Evolutionary conservation across 495 filamentous ascomycete genomes (phyloP), one percentile per base, ranked within the genome.

Genomic region (Thermothielavioides terrestris): DNA sequence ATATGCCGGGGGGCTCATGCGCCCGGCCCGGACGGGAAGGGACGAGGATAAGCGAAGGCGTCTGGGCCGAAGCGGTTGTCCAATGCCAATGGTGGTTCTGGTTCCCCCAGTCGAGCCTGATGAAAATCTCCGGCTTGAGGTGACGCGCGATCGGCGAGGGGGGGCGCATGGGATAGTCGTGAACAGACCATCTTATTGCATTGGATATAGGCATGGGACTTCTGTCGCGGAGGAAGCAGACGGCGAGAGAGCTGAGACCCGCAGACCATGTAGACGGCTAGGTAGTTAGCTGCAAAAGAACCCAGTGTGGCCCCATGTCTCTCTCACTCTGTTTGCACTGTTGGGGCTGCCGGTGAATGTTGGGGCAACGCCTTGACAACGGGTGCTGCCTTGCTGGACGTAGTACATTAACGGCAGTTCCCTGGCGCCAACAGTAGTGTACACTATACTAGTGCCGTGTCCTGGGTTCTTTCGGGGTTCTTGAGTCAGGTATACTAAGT

Each of bases 11-110:
- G 35, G 46, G 37, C 17, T 37, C 52, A 49, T 49, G 52, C 52
- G 26, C 23, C 30, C 18, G 39, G 25, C 18, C 46, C 32, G 52
- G 52, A 49, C 39, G 47, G 35, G 46, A 49, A 32, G 46, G 26
- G 27, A 21, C 27, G 36, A 30, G 35, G 34, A 25, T 41, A 23
- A 32, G 28, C 37, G 37, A 32, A 49, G 21, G 31, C 32, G 20
- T 27, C 26, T 28, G 23, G n/a, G 23, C 52, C 39, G 39, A 31
- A 31, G 23, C 21, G 25, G 32, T 36, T 30, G 26, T 50, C 48
- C 48, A 50, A 50, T 43, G 17, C n/a, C n/a, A n/a, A n/a, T n/a
- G n/a, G n/a, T n/a, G n/a, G n/a, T n/a, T n/a, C 39, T 37, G 39
- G 25, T 20, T 9, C 22, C 32, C n/a, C n/a, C n/a, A n/a, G n/a